Conservation (phyloP, 106 monocot species). For the Dendrobium chrysotoxum region DNA sequence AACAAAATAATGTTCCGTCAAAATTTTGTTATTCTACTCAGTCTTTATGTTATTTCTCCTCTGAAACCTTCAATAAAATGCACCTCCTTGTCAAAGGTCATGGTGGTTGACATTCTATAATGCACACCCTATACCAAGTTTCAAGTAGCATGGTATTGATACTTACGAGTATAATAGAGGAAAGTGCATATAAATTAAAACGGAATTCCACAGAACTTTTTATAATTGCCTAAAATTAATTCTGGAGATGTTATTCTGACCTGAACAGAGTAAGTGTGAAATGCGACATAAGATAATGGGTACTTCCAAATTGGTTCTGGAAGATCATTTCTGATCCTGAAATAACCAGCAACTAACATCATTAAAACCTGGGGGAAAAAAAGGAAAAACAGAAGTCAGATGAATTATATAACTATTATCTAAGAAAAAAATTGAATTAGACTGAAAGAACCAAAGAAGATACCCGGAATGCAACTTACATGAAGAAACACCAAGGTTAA, state of each 20-base stretch:
- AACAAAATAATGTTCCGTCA: not conserved
- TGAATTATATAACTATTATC: not conserved
- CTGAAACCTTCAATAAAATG: not conserved
- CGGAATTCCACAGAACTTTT: not conserved
- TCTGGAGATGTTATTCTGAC: conserved; percentile 18
- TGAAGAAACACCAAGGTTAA: conserved; percentile 56
- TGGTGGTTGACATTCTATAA: not conserved
- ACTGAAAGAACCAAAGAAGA: not conserved
- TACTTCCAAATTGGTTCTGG: conserved; percentile 75
- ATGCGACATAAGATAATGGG: conserved; percentile 74
- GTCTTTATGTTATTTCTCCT: not conserved
- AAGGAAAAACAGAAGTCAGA: conserved; percentile 7
- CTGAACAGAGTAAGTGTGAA: conserved; percentile 86
- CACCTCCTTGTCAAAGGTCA: not conserved
- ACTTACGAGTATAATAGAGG: not conserved
- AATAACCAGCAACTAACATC: conserved; percentile 95
- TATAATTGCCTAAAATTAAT: not conserved
- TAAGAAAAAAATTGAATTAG: not conserved
- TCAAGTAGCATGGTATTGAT: not conserved
- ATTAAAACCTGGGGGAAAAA: conserved; percentile 56
- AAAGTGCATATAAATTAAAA: not conserved
- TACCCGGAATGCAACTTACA: conserved; percentile 36
- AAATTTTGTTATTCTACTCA: not conserved
- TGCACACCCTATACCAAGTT: not conserved
- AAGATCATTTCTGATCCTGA: conserved; percentile 46